Percentiles rank a stretch among this genome's conserved stretches.
Evolutionary conservation across 306 rosid genomes (phyloP).

Genomic region (Cicer pinnatifidum): DNA sequence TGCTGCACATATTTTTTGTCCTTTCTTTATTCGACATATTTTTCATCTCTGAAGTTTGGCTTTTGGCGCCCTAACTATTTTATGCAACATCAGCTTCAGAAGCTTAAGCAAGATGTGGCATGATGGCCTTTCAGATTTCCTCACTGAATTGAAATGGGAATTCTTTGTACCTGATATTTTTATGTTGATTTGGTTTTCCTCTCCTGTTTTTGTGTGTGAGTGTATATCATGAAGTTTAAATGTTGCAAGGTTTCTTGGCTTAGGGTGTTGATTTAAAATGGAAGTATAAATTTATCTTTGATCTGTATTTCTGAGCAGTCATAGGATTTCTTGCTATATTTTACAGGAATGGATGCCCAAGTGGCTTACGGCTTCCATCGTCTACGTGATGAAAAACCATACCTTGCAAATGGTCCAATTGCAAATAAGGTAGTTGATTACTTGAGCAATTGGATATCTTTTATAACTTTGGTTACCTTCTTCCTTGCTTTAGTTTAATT

Average conservation of each 20-base stretch:
- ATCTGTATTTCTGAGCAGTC: slow-evolving; percentile 24
- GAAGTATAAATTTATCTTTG: slow-evolving; percentile 12
- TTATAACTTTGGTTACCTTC: slow-evolving; percentile 15
- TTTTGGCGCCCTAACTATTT: slow-evolving; percentile 29
- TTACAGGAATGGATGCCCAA: slow-evolving; percentile 97
- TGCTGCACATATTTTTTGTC: slow-evolving; percentile 23
- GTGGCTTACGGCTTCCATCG: slow-evolving; percentile 97
- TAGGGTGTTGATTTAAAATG: slow-evolving; percentile 25
- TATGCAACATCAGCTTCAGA: slow-evolving; percentile 32
- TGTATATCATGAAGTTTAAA: slow-evolving; percentile 5
- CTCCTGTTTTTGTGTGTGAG: neutral
- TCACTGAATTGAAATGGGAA: slow-evolving; percentile 38
- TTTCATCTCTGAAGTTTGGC: slow-evolving; percentile 10
- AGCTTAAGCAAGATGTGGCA: slow-evolving; percentile 29
- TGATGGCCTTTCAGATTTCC: slow-evolving; percentile 16
- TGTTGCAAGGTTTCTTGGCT: slow-evolving; percentile 21
- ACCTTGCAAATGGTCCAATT: slow-evolving; percentile 92
- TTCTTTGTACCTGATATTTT: slow-evolving; percentile 26
- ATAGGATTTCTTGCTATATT: slow-evolving; percentile 37
- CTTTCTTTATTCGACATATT: neutral
- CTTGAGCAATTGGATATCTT: slow-evolving; percentile 19
- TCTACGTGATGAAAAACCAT: slow-evolving; percentile 88
- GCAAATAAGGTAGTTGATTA: slow-evolving; percentile 73
- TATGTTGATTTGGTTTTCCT: slow-evolving; percentile 18
- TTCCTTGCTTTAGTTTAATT: slow-evolving; percentile 37